phyloP scores from a whole-genome alignment of 768 basidiomycete species.

The Pholiota conissans region DNA sequence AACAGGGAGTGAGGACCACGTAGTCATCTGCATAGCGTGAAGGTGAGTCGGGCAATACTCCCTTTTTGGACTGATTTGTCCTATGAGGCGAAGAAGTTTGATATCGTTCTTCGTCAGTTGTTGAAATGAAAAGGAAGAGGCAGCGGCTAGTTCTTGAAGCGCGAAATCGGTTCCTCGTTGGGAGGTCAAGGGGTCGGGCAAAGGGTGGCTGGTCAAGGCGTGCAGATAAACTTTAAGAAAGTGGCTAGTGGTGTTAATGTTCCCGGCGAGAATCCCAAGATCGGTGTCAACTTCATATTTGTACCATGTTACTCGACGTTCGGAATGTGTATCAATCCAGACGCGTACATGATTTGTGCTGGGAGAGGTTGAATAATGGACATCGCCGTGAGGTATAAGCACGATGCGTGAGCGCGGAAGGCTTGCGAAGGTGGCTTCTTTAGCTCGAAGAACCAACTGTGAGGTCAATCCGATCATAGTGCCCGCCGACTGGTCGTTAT shows the following conservation, averaged over 20 bases:
- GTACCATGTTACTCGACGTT: slow-evolving; percentile 14
- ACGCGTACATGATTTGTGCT: slow-evolving; percentile 22
- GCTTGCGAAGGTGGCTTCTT: slow-evolving; percentile 8
- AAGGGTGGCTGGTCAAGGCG: slow-evolving; percentile 39
- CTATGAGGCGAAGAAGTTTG: slow-evolving; percentile 31
- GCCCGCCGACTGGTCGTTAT: slow-evolving; percentile 38
- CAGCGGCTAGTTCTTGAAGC: slow-evolving; percentile 35
- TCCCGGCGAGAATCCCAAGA: slow-evolving; percentile 31
- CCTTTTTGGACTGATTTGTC: slow-evolving; percentile 31
- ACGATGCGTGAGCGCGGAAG: slow-evolving; percentile 28
- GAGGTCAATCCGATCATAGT: slow-evolving; percentile 43
- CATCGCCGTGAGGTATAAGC: slow-evolving; percentile 39
- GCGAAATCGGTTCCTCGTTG: slow-evolving; percentile 47
- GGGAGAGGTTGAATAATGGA: slow-evolving; percentile 16
- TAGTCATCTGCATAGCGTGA: slow-evolving; percentile 38
- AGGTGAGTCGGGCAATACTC: slow-evolving; percentile 38
- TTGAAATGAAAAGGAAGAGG: slow-evolving; percentile 40
- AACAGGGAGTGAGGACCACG: slow-evolving; percentile 28
- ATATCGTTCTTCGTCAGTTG: slow-evolving; percentile 27
- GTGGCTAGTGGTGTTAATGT: slow-evolving; percentile 24
- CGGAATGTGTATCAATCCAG: slow-evolving; percentile 16
- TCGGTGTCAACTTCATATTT: slow-evolving; percentile 33
- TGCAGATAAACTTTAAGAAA: slow-evolving; percentile 45
- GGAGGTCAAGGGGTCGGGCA: slow-evolving; percentile 42
- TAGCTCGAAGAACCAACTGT: slow-evolving; percentile 38